Evolutionary conservation across 78 protist species (phyloP).

Genomic region (Salpingoeca rosetta): DNA sequence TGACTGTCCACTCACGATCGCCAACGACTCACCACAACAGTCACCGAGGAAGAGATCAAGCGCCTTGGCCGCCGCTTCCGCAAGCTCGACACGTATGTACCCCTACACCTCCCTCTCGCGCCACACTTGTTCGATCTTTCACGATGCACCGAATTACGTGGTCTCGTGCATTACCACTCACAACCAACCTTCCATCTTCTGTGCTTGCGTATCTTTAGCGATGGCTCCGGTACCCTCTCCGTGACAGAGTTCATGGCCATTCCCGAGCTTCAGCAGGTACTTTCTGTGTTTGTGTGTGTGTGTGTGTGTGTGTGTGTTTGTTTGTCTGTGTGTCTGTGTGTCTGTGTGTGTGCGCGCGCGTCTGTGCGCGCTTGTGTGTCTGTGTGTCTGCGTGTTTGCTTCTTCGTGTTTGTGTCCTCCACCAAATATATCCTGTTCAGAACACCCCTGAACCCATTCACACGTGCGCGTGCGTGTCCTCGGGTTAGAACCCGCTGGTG

Average conservation of each 20-base stretch:
- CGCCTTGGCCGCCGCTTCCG: not conserved
- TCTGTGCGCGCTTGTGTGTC: not conserved
- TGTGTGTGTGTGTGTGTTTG: not conserved
- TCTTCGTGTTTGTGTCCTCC: not conserved
- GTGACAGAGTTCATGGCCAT: slow-evolving; percentile 16
- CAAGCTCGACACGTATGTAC: not conserved
- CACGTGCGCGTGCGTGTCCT: not conserved
- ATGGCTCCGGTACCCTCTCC: not conserved
- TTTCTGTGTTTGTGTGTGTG: no score
- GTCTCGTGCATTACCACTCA: no score
- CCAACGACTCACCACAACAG: no score
- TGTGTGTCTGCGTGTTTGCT: not conserved
- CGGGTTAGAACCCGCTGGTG: slow-evolving; percentile 45
- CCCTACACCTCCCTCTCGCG: not conserved
- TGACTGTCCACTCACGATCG: no score
- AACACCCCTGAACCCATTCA: not conserved
- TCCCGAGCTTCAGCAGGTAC: not conserved
- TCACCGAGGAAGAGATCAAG: not conserved
- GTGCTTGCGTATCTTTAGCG: not conserved
- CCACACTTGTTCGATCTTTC: no score
- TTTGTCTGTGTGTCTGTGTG: not conserved
- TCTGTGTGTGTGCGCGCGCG: not conserved
- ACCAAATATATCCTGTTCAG: not conserved
- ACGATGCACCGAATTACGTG: no score
- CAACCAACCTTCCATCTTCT: no score